These are phyloP conservation scores for Senecio squalidus DNA, from an alignment of 140 eudicot species.

Conservation along the genomic window DNA sequence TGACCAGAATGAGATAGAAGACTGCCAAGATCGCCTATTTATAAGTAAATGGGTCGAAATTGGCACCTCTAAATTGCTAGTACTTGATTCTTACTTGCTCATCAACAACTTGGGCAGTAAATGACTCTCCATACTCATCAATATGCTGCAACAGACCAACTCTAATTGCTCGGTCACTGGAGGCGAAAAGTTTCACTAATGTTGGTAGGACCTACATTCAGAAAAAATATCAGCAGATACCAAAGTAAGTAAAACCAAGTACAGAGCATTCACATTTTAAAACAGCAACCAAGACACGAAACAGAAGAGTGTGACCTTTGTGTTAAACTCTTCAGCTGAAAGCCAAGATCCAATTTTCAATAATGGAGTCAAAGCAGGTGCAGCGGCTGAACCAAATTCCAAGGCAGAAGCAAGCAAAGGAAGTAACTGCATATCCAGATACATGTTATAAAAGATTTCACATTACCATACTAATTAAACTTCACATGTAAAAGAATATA, in stretches of 20 bases:
- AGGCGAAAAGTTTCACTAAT: constrained; percentile 72
- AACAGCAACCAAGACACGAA: neutral
- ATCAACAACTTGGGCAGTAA: constrained; percentile 67
- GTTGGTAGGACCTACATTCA: constrained; percentile 71
- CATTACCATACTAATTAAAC: neutral
- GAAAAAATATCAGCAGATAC: constrained; percentile 6
- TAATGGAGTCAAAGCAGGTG: constrained; percentile 87
- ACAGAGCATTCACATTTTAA: neutral
- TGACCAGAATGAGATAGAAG: neutral
- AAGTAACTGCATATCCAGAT: constrained; percentile 45
- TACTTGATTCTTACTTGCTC: constrained; percentile 48
- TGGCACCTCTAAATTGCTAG: neutral
- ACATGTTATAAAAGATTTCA: neutral
- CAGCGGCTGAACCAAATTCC: constrained; percentile 91
- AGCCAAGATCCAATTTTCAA: constrained; percentile 92
- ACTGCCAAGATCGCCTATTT: neutral
- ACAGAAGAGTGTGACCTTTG: constrained; percentile 42
- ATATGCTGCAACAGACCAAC: constrained; percentile 87
- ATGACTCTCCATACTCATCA: constrained; percentile 84
- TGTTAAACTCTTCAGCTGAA: constrained; percentile 63
- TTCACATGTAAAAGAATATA: neutral
- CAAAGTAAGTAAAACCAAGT: neutral
- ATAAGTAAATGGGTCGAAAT: neutral
- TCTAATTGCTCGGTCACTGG: constrained; percentile 82
- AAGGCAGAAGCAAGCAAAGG: constrained; percentile 84